phyloP scores from a whole-genome alignment of 805 yeast species.

The Lipomyces chichibuensis region DNA sequence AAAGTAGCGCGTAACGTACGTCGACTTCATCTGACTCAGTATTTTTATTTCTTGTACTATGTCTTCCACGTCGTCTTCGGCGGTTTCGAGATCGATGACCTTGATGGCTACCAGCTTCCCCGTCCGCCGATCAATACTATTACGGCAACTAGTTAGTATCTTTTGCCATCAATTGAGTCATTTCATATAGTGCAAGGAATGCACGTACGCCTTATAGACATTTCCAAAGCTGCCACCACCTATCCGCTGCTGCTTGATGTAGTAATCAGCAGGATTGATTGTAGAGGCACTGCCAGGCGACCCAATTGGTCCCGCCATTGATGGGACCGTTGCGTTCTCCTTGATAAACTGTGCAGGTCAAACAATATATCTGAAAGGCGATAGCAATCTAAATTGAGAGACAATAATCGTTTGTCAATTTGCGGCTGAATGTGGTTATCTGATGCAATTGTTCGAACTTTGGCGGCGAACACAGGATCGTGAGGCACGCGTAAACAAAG shows the following conservation, averaged over 20 bases:
- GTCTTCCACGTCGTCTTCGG: constrained; percentile 72
- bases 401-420: neutral
- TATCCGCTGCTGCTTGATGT: constrained; percentile 52
- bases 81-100: constrained; percentile 76
- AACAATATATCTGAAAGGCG: neutral
- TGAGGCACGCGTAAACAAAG: neutral
- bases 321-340: neutral
- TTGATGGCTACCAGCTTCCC: constrained; percentile 75
- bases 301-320: neutral
- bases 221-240: constrained; percentile 90
- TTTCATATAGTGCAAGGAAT: neutral
- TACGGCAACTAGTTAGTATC: neutral
- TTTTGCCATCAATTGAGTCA: neutral
- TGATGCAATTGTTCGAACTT: neutral
- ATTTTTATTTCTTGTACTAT: constrained; percentile 78
- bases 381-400: neutral
- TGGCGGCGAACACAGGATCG: neutral
- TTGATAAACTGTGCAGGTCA: neutral
- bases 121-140: constrained; percentile 42
- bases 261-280: constrained; percentile 26
- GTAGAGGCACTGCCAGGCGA: constrained; percentile 3
- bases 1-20: constrained; percentile 65
- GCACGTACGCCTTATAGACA: constrained; percentile 63
- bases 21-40: constrained; percentile 65
- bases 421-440: neutral